Conservation (phyloP, 768 basidiomycete species). For the Xerocomellus chrysenteron region DNA sequence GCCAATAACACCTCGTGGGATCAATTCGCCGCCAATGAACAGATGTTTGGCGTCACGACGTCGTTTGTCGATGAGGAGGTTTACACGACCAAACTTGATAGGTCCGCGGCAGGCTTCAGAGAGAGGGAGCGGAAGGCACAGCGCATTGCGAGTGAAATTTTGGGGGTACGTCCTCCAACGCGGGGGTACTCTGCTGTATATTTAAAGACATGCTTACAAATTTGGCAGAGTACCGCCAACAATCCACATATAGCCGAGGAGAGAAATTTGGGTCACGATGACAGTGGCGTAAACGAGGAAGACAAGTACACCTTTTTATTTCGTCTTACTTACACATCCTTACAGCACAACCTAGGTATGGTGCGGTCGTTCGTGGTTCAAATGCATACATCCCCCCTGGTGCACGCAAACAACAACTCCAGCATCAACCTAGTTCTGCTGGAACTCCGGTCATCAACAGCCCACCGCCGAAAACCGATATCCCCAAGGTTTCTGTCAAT, state of each 20-base stretch:
- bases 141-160: conserved; percentile 87
- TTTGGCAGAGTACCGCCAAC: conserved; percentile 51
- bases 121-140: conserved; percentile 87
- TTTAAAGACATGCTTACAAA: conserved; percentile 9
- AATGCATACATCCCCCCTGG: conserved; percentile 95
- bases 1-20: conserved; percentile 65
- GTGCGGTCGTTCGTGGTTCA: conserved; percentile 83
- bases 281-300: conserved; percentile 85
- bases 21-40: conserved; percentile 92
- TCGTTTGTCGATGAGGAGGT: conserved; percentile 90
- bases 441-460: conserved; percentile 31
- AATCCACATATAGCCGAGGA: conserved; percentile 93
- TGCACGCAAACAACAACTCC: conserved; percentile 57
- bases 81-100: conserved; percentile 93
- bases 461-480: conserved; percentile 39
- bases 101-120: conserved; percentile 79
- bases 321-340: conserved; percentile 21
- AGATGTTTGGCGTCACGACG: conserved; percentile 88
- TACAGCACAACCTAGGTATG: conserved; percentile 58
- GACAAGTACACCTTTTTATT: conserved; percentile 69
- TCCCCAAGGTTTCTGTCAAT: conserved; percentile 76
- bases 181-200: conserved; percentile 2
- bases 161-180: conserved; percentile 55
- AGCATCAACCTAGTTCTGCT: conserved; percentile 23
- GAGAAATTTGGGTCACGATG: conserved; percentile 61